Conservation (phyloP, 352 stramenopile species). For the Phytopythium cucurbitacearum region DNA sequence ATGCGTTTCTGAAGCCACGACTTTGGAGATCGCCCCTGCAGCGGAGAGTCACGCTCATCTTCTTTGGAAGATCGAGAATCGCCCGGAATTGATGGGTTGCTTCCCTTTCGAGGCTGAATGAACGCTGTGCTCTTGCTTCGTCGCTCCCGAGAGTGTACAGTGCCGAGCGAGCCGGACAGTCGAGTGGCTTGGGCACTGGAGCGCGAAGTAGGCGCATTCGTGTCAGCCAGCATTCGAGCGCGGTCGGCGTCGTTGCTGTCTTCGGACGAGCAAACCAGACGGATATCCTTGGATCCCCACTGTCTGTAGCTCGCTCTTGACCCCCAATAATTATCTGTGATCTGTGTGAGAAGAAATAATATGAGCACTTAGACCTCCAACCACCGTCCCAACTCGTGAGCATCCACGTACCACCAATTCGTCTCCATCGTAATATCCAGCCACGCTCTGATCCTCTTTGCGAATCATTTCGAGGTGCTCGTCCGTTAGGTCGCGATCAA, state of each 20-base stretch:
- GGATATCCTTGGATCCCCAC: conserved; percentile 49
- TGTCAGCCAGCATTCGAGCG: conserved; percentile 34
- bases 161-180: conserved; percentile 3
- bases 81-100: conserved; percentile 2
- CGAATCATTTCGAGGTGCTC: conserved; percentile 53
- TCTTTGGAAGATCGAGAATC: conserved; percentile 3
- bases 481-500: conserved; percentile 60
- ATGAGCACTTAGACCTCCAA: neutral
- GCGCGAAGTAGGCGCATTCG: conserved; percentile 10
- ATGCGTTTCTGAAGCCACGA: conserved; percentile 72
- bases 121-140: conserved; percentile 73
- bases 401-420: conserved; percentile 16
- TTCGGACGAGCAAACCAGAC: conserved; percentile 22
- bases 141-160: conserved; percentile 28
- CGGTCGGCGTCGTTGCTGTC: conserved; percentile 31
- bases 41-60: conserved; percentile 33
- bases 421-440: conserved; percentile 57
- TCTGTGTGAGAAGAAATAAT: conserved; percentile 8
- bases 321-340: conserved; percentile 59
- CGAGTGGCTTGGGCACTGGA: conserved; percentile 5
- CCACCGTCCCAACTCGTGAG: neutral
- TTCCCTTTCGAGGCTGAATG: conserved; percentile 31
- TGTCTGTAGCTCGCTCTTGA: conserved; percentile 52
- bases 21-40: conserved; percentile 52
- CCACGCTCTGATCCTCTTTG: conserved; percentile 50